A percentile compares a stretch with the other conserved stretches of the same genome.
Conservation (phyloP, 257 asterid species). For the Solanum piurae region DNA sequence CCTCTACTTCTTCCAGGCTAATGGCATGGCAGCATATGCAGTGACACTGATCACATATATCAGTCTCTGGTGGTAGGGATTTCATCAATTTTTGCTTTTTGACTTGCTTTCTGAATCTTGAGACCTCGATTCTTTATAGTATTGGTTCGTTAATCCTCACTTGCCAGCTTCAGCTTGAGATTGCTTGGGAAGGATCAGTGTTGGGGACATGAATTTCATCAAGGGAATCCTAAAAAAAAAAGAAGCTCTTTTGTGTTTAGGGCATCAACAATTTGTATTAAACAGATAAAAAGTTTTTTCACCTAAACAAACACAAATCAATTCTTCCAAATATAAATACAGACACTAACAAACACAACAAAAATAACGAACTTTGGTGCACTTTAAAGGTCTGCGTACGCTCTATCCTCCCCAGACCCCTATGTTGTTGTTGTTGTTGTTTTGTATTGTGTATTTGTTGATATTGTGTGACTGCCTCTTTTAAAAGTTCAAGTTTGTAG, state of each 20-base stretch:
- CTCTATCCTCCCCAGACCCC: background rate
- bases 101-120: background rate
- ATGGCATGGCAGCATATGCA: constrained; percentile 76
- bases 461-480: background rate
- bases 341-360: background rate
- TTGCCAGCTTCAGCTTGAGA: background rate
- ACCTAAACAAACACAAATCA: background rate
- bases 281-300: background rate
- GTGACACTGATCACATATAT: constrained; percentile 66
- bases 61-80: constrained; percentile 83
- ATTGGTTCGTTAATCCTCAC: background rate
- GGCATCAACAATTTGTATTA: background rate
- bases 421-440: background rate
- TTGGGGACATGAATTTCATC: background rate
- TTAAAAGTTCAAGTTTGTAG: background rate
- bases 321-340: background rate
- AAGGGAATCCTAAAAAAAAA: background rate
- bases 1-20: constrained; percentile 48
- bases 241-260: background rate
- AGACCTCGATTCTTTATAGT: background rate
- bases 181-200: background rate
- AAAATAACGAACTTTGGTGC: background rate
- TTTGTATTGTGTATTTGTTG: background rate
- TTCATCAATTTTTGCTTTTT: background rate
- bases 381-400: background rate